Percentiles rank a stretch among this genome's conserved stretches.
Evolutionary conservation across 345 rosid genomes (phyloP).

Genomic region (Moringa oleifera): DNA sequence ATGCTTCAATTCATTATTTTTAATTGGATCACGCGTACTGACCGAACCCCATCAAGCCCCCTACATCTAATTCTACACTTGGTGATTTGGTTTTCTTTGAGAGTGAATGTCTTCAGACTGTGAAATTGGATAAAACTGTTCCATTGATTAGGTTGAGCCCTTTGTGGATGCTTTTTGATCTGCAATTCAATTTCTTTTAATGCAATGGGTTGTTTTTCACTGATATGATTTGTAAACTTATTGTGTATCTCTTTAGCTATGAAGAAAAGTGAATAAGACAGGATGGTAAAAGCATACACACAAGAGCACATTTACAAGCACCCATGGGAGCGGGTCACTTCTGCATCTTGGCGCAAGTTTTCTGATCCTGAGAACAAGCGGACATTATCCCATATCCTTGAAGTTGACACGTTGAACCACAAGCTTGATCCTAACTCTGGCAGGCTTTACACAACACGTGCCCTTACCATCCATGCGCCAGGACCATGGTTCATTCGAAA

Average conservation of each 20-base stretch:
- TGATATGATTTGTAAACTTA: neutral
- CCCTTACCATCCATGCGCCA: constrained; percentile 76
- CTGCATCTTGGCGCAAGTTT: constrained; percentile 98
- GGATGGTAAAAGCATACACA: constrained; percentile 69
- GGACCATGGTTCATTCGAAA: constrained; percentile 92
- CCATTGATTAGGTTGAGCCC: neutral
- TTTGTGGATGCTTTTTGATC: no score
- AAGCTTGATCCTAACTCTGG: constrained; percentile 61
- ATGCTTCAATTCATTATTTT: neutral
- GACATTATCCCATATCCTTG: constrained; percentile 68
- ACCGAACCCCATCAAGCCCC: neutral
- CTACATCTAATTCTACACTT: neutral
- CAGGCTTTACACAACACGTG: constrained; percentile 85
- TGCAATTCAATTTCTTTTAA: neutral
- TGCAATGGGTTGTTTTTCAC: neutral
- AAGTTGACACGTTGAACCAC: constrained; percentile 75
- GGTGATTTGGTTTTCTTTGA: neutral
- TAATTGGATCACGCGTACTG: neutral
- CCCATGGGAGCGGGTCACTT: constrained; percentile 97
- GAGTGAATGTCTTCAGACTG: neutral
- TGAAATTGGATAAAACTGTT: neutral
- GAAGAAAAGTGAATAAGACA: neutral
- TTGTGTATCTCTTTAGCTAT: no score
- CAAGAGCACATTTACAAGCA: constrained; percentile 95
- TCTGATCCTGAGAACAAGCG: constrained; percentile 91